Conservation (phyloP, 106 monocot genomes). For the Posidonia australis region DNA sequence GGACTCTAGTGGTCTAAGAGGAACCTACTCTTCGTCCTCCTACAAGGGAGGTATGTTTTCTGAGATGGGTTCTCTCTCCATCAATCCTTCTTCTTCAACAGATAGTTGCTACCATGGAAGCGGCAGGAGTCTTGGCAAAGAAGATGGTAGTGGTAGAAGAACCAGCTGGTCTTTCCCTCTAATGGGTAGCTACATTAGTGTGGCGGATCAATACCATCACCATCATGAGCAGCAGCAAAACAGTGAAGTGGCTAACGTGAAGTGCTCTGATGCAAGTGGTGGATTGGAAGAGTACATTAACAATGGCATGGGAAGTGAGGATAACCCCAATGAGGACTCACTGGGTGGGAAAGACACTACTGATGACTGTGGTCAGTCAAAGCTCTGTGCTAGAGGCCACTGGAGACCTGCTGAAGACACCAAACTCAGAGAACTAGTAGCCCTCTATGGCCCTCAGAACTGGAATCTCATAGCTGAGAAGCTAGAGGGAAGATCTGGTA, state of each 20-base stretch:
- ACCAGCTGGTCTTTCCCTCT: slow-evolving; percentile 17
- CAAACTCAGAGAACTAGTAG: slow-evolving; percentile 75
- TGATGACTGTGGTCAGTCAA: slow-evolving; percentile 35
- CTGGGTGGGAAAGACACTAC: not conserved
- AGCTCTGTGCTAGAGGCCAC: slow-evolving; percentile 68
- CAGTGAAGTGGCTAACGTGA: not conserved
- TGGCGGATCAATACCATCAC: slow-evolving; percentile 1
- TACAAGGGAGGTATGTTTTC: slow-evolving; percentile 23
- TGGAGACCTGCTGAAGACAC: slow-evolving; percentile 90
- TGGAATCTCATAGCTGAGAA: slow-evolving; percentile 98
- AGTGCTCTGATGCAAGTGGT: not conserved
- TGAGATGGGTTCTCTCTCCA: slow-evolving; percentile 48
- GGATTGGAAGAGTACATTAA: not conserved
- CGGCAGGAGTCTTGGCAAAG: slow-evolving; percentile 1
- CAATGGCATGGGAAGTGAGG: slow-evolving; percentile 4
- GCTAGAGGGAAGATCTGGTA: slow-evolving; percentile 82
- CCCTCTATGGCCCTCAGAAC: slow-evolving; percentile 84
- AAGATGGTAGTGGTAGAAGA: not conserved
- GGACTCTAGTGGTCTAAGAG: not conserved
- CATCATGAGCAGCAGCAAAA: not conserved
- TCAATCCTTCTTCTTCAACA: slow-evolving; percentile 18
- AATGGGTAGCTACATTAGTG: slow-evolving; percentile 11
- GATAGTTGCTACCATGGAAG: not conserved
- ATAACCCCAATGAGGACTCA: slow-evolving; percentile 5
- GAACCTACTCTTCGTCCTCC: slow-evolving; percentile 19